phyloP scores from a whole-genome alignment of 306 rosid species.

The Corylus avellana region DNA sequence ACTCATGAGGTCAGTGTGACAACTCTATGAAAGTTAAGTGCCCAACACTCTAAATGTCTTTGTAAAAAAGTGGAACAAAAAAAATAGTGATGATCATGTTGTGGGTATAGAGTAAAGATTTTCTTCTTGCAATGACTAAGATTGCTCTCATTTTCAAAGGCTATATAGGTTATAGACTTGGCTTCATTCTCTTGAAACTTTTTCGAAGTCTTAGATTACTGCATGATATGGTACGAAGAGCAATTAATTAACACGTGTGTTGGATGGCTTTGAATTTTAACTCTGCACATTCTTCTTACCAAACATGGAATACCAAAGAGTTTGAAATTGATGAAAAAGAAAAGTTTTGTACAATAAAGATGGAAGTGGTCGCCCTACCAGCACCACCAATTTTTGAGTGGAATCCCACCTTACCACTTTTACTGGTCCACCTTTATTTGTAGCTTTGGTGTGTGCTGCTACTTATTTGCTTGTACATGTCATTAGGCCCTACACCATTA shows the following conservation, averaged over 20 bases:
- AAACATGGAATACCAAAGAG: slow-evolving; percentile 24
- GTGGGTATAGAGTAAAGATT: background rate
- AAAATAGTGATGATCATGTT: background rate
- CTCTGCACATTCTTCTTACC: slow-evolving; percentile 30
- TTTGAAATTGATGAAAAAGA: slow-evolving; percentile 20
- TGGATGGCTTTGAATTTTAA: slow-evolving; percentile 41
- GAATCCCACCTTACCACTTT: slow-evolving; percentile 69
- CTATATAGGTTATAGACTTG: too few species aligned
- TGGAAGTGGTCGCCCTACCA: slow-evolving; percentile 45
- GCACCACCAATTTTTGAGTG: slow-evolving; percentile 60
- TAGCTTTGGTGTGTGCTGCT: slow-evolving; percentile 25
- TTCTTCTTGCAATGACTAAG: background rate
- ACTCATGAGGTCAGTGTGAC: background rate
- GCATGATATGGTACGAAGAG: slow-evolving; percentile 26
- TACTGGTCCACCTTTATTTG: slow-evolving; percentile 48
- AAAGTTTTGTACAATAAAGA: slow-evolving; percentile 22
- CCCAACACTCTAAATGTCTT: background rate
- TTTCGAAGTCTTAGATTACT: slow-evolving; percentile 23
- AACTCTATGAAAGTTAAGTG: background rate
- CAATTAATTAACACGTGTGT: slow-evolving; percentile 45
- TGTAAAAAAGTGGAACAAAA: background rate
- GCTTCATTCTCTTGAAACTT: background rate
- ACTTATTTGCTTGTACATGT: slow-evolving; percentile 21
- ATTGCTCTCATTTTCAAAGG: too few species aligned
- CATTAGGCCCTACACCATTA: slow-evolving; percentile 19